These are phyloP conservation scores for Monosporascus sp. DNA, from an alignment of 2,329 filamentous ascomycete genomes.

Conservation along the genomic window DNA sequence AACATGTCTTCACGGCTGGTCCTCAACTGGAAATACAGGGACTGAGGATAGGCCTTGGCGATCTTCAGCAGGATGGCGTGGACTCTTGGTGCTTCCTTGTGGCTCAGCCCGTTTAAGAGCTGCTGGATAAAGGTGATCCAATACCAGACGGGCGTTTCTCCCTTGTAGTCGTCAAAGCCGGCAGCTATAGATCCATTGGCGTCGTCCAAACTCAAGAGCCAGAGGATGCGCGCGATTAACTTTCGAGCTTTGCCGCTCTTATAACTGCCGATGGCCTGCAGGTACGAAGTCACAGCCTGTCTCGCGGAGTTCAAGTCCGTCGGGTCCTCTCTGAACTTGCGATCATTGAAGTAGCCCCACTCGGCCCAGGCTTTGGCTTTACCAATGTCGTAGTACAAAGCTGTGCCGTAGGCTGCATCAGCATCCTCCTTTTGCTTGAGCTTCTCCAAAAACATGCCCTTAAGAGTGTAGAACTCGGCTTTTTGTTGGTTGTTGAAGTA, in stretches of 20 bases:
- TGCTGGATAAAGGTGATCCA: constrained; percentile 99
- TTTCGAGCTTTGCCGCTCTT: constrained; percentile 97
- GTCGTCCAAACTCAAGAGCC: constrained; percentile 92
- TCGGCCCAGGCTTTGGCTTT: constrained; percentile 98
- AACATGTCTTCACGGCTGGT: constrained; percentile 94
- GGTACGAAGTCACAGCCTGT: constrained; percentile 90
- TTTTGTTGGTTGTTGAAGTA: constrained; percentile 97
- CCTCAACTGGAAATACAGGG: constrained; percentile 90
- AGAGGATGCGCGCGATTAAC: constrained; percentile 85
- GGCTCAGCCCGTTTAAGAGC: constrained; percentile 81
- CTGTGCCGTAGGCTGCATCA: constrained; percentile 89
- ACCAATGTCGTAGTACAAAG: constrained; percentile 91
- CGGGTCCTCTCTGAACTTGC: constrained; percentile 89
- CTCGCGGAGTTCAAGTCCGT: constrained; percentile 76
- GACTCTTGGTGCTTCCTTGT: constrained; percentile 85
- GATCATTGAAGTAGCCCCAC: constrained; percentile 98
- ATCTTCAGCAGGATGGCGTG: constrained; percentile 86
- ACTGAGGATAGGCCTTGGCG: constrained; percentile 91
- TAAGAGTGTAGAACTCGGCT: constrained; percentile 97
- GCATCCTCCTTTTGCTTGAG: constrained; percentile 86
- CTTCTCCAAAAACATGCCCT: constrained; percentile 98
- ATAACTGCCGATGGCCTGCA: constrained; percentile 93
- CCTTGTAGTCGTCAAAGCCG: constrained; percentile 94
- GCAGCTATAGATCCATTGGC: constrained; percentile 74
- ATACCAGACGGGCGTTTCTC: constrained; percentile 96